A percentile compares a stretch with the other conserved stretches of the same genome.
phyloP scores from a whole-genome alignment of 805 yeast species.

The Nakazawaea ernobii region DNA sequence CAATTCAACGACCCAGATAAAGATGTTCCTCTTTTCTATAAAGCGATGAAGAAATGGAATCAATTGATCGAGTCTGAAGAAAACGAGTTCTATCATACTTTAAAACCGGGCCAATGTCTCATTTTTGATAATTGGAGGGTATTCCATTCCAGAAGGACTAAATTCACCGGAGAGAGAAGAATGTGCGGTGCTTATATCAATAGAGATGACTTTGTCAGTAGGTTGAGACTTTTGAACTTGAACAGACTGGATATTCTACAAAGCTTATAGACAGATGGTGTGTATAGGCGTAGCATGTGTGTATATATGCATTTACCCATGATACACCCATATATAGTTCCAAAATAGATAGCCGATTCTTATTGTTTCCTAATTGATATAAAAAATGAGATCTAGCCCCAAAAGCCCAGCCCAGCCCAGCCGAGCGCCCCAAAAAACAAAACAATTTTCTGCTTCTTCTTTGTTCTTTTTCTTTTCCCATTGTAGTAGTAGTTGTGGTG shows the following conservation, averaged over 20 bases:
- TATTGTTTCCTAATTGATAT: no score
- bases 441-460: no score
- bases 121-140: slow-evolving; percentile 73
- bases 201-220: slow-evolving; percentile 57
- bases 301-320: no score
- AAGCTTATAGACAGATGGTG: slow-evolving; percentile 11
- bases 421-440: no score
- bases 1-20: slow-evolving; percentile 33
- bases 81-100: slow-evolving; percentile 47
- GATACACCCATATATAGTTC: no score
- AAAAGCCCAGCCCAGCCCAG: no score
- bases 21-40: slow-evolving; percentile 48
- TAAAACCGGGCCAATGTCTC: slow-evolving; percentile 60
- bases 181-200: slow-evolving; percentile 71
- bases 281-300: neutral
- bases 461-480: no score
- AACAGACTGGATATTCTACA: slow-evolving; percentile 43
- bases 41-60: slow-evolving; percentile 54
- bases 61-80: slow-evolving; percentile 41
- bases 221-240: slow-evolving; percentile 38
- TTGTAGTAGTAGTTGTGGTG: no score
- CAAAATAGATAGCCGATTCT: no score
- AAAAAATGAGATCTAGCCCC: no score
- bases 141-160: slow-evolving; percentile 63
- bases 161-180: slow-evolving; percentile 59